These are phyloP conservation scores for Ascochyta pisi DNA, from an alignment of 2,329 filamentous ascomycete species.

Conservation along the genomic window DNA sequence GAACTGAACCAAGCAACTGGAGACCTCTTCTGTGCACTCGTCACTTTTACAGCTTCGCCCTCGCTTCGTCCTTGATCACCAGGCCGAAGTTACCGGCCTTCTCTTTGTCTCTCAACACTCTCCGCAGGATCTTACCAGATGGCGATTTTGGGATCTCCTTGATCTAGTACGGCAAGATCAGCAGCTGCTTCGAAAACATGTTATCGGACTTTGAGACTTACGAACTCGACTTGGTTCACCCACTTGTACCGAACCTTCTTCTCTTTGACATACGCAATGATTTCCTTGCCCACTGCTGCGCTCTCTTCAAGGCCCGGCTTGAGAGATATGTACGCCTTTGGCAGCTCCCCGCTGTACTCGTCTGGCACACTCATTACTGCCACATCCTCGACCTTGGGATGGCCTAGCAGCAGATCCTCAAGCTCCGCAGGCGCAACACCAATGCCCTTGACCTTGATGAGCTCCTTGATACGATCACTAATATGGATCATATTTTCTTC, in stretches of 20 bases:
- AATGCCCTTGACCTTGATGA: constrained; percentile 72
- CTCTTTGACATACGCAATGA: constrained; percentile 52
- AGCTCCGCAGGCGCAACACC: constrained; percentile 69
- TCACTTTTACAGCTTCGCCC: constrained; percentile 50
- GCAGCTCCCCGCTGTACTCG: constrained; percentile 59
- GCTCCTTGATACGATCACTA: constrained; percentile 69
- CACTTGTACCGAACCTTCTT: constrained; percentile 58
- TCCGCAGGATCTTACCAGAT: constrained; percentile 57
- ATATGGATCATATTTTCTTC: constrained; percentile 64
- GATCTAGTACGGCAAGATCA: not conserved
- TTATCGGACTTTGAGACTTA: not conserved
- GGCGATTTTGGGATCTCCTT: constrained; percentile 54
- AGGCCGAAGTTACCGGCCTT: constrained; percentile 31
- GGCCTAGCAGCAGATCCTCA: constrained; percentile 67
- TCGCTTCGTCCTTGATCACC: constrained; percentile 31
- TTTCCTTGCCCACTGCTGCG: constrained; percentile 48
- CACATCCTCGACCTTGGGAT: constrained; percentile 63
- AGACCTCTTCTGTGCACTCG: not conserved
- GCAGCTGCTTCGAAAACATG: not conserved
- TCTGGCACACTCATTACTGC: constrained; percentile 63
- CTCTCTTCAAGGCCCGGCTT: constrained; percentile 43
- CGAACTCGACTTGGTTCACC: constrained; percentile 55
- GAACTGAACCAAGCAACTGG: not conserved
- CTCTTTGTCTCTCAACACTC: constrained; percentile 53
- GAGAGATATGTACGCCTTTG: constrained; percentile 54